Evolutionary conservation across 169 alveolate genomes (phyloP).

Genomic region (Plasmodium inui): DNA sequence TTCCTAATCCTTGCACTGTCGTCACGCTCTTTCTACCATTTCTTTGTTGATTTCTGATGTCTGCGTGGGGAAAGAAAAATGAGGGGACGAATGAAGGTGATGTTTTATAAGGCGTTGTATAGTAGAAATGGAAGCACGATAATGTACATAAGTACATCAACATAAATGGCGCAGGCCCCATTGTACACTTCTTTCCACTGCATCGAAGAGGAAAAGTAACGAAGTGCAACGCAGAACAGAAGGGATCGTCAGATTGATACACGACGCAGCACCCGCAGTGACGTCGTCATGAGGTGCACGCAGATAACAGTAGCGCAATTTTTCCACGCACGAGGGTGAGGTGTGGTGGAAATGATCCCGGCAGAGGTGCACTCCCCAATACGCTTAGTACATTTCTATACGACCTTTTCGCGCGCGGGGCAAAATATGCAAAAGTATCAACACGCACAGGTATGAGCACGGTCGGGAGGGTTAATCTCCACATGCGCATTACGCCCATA

Average conservation of each 20-base stretch:
- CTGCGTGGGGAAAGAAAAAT: not conserved
- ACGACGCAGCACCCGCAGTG: not conserved
- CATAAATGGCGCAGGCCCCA: not conserved
- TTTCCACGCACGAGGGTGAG: not conserved
- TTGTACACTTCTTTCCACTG: not conserved
- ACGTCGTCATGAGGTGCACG: not conserved
- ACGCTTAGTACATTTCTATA: not conserved
- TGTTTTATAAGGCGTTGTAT: not conserved
- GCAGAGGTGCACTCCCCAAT: not conserved
- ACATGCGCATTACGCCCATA: not conserved
- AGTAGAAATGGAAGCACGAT: not conserved
- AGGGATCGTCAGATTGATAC: not conserved
- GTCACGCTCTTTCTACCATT: conserved; percentile 95
- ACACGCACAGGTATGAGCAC: not conserved
- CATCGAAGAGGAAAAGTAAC: not conserved
- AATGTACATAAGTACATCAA: not conserved
- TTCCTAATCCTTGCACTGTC: conserved; percentile 94
- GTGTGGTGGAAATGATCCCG: not conserved
- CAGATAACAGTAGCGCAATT: not conserved
- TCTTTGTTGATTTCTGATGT: conserved; percentile 94
- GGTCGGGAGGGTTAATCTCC: not conserved
- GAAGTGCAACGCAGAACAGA: not conserved
- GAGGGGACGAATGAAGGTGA: too few relatives aligned
- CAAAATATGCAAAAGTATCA: not conserved
- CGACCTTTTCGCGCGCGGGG: not conserved